These are phyloP conservation scores for Ogataea naganishii DNA, from an alignment of 805 yeast genomes.

Conservation along the genomic window DNA sequence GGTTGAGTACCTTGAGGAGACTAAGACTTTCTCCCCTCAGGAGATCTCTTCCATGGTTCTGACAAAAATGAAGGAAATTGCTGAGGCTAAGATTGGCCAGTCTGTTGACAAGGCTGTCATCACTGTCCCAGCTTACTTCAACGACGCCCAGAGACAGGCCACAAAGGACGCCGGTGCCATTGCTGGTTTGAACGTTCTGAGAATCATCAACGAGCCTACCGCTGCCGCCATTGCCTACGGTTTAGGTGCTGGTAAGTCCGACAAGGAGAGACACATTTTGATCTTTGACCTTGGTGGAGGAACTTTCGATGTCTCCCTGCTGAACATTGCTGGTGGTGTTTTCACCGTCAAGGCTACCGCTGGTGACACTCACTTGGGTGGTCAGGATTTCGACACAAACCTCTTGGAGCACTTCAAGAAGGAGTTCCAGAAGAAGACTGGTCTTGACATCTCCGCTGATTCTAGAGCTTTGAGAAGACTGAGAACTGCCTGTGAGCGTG, in stretches of 20 bases:
- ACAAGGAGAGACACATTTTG: conserved; percentile 78
- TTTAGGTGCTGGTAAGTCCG: conserved; percentile 81
- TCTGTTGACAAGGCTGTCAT: conserved; percentile 67
- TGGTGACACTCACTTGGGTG: conserved; percentile 99
- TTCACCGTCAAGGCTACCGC: conserved; percentile 97
- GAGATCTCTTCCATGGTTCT: conserved; percentile 71
- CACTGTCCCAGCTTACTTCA: conserved; percentile 75
- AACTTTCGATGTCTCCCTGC: conserved; percentile 93
- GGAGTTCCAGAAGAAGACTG: conserved; percentile 89
- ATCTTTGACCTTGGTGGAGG: conserved; percentile 98
- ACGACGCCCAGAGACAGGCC: conserved; percentile 76
- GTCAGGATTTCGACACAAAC: conserved; percentile 98
- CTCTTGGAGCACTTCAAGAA: conserved; percentile 85
- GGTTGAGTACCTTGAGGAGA: conserved; percentile 63
- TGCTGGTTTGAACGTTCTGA: conserved; percentile 69
- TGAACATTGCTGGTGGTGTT: conserved; percentile 92
- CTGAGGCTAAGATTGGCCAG: conserved; percentile 68
- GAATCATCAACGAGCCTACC: conserved; percentile 78
- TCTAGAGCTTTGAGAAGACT: conserved; percentile 96
- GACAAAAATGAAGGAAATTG: conserved; percentile 76
- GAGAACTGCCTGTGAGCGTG: conserved; percentile 98
- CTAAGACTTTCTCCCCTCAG: conserved; percentile 64
- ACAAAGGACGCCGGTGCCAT: conserved; percentile 78
- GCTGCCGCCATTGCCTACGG: conserved; percentile 99
- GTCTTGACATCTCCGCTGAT: conserved; percentile 80